phyloP scores from a whole-genome alignment of 495 filamentous ascomycete species.

The Penicillium paxilli region DNA sequence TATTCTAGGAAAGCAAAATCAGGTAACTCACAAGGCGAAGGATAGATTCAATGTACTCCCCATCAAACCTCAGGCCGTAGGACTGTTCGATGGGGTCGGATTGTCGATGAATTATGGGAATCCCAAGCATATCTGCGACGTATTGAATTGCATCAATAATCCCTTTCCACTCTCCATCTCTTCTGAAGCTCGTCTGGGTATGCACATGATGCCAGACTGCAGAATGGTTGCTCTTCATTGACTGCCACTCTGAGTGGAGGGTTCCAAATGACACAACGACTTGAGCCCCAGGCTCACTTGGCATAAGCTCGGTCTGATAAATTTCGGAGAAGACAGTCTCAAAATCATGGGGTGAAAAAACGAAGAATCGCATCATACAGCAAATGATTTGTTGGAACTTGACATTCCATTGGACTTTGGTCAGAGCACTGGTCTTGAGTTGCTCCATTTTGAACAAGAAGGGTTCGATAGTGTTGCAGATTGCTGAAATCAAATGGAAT shows the following conservation, averaged over 20 bases:
- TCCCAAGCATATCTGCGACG: neutral
- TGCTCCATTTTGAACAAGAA: too few relatives aligned
- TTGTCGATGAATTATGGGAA: slow-evolving; percentile 13
- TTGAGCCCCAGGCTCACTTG: too few relatives aligned
- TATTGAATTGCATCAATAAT: slow-evolving; percentile 8
- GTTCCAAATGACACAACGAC: too few relatives aligned
- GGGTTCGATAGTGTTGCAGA: too few relatives aligned
- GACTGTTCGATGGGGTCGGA: slow-evolving; percentile 11
- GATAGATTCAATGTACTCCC: neutral
- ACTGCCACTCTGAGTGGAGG: too few relatives aligned
- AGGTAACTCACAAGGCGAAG: neutral
- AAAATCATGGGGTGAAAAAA: neutral
- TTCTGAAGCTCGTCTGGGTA: slow-evolving; percentile 9
- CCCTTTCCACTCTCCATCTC: slow-evolving; percentile 15
- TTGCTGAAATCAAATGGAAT: too few relatives aligned
- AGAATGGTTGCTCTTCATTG: too few relatives aligned
- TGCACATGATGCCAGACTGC: too few relatives aligned
- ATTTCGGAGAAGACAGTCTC: neutral
- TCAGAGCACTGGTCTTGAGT: neutral
- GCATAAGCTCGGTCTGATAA: too few relatives aligned
- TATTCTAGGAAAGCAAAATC: neutral
- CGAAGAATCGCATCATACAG: neutral
- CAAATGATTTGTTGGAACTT: neutral
- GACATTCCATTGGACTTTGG: neutral
- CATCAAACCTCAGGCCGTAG: neutral